Evolutionary conservation across 805 yeast genomes (phyloP).

Genomic region (Metschnikowia koreensis): DNA sequence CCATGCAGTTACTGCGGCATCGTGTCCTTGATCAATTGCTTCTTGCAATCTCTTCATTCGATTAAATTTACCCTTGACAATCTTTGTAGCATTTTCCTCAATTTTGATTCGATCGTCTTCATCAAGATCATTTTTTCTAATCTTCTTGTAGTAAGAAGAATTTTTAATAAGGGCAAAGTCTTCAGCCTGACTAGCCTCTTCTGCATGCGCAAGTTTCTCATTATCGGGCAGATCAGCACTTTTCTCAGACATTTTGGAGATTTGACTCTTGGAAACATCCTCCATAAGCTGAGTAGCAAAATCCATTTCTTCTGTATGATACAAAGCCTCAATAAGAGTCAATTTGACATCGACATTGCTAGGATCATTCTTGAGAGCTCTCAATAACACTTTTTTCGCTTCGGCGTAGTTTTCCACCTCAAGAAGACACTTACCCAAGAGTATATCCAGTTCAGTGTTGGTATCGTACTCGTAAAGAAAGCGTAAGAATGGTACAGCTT

Average conservation of each 20-base stretch:
- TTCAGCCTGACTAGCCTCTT: slow-evolving; percentile 12
- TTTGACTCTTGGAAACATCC: slow-evolving; percentile 45
- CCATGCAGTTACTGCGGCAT: slow-evolving; percentile 75
- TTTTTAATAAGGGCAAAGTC: slow-evolving; percentile 19
- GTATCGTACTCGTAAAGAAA: slow-evolving; percentile 28
- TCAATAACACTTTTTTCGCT: slow-evolving; percentile 59
- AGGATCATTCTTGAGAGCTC: slow-evolving; percentile 55
- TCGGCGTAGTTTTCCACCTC: slow-evolving; percentile 67
- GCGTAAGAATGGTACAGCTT: slow-evolving; percentile 67
- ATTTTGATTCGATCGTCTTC: slow-evolving; percentile 49
- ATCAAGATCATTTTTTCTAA: slow-evolving; percentile 23
- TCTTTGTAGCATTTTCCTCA: slow-evolving; percentile 57
- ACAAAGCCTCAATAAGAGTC: slow-evolving; percentile 78
- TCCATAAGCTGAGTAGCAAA: slow-evolving; percentile 53
- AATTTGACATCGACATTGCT: slow-evolving; percentile 70
- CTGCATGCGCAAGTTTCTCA: slow-evolving; percentile 10
- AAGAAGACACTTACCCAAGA: slow-evolving; percentile 74
- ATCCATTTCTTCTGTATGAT: slow-evolving; percentile 58
- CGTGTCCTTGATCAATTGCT: slow-evolving; percentile 37
- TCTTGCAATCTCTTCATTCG: slow-evolving; percentile 51
- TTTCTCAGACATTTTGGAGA: background rate
- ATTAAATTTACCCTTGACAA: slow-evolving; percentile 54
- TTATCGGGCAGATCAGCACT: slow-evolving; percentile 1
- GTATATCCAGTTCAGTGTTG: slow-evolving; percentile 49
- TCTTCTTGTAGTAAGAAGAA: slow-evolving; percentile 12